Evolutionary conservation across 495 filamentous ascomycete genomes (phyloP).

Genomic region (Penicillium crystallinum): DNA sequence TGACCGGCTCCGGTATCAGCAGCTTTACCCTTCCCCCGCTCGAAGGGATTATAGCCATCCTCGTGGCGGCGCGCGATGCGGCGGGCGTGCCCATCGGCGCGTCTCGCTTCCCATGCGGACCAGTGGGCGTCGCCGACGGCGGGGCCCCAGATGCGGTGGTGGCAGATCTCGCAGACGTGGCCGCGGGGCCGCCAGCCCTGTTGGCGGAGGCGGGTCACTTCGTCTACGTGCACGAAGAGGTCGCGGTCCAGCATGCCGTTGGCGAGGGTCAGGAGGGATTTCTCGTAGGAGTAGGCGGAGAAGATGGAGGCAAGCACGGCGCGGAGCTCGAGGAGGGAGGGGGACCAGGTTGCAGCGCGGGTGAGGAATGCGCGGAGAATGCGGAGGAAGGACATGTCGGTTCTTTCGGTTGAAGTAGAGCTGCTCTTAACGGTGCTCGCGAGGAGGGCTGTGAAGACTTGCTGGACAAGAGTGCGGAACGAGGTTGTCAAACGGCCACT

Average conservation of each 20-base stretch:
- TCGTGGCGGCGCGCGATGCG: slow-evolving; percentile 28
- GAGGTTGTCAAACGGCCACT: slow-evolving; percentile 49
- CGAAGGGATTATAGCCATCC: slow-evolving; percentile 25
- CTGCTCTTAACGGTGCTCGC: slow-evolving; percentile 51
- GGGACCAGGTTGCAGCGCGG: slow-evolving; percentile 72
- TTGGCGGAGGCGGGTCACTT: slow-evolving; percentile 69
- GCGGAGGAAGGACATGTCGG: slow-evolving; percentile 75
- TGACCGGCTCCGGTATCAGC: slow-evolving; percentile 24
- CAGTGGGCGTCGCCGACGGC: slow-evolving; percentile 75
- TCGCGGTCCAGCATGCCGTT: slow-evolving; percentile 85
- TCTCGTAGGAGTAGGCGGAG: slow-evolving; percentile 90
- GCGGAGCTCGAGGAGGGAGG: slow-evolving; percentile 81
- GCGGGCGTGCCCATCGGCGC: slow-evolving; percentile 40
- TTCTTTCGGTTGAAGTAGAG: slow-evolving; percentile 33
- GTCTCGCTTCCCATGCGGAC: slow-evolving; percentile 69
- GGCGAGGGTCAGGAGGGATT: slow-evolving; percentile 76
- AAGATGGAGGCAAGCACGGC: slow-evolving; percentile 84
- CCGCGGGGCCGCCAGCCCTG: slow-evolving; percentile 84
- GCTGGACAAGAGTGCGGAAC: slow-evolving; percentile 77
- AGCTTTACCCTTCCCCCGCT: slow-evolving; percentile 42
- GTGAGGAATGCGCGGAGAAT: slow-evolving; percentile 89
- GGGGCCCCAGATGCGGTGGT: slow-evolving; percentile 80
- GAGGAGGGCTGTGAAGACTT: slow-evolving; percentile 84
- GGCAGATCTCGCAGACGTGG: slow-evolving; percentile 83
- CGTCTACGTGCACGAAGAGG: slow-evolving; percentile 76